Base-by-base conservation (phyloP, 2,329 filamentous ascomycete species). In the Magnaporthales sp. region DNA sequence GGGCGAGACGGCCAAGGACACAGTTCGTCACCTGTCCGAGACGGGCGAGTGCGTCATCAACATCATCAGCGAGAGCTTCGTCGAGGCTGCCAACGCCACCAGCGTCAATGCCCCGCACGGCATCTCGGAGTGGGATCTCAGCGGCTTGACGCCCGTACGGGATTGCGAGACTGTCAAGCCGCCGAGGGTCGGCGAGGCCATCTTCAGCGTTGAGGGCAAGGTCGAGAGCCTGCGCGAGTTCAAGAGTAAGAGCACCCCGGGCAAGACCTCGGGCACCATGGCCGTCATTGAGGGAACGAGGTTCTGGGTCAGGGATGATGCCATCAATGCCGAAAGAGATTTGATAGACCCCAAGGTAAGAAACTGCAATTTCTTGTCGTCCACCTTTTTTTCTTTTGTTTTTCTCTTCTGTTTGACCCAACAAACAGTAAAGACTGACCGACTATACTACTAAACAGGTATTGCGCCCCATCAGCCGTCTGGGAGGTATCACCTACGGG, bases 241-340 rank as follows among this genome's bases (percentile, higher is more conserved):
- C 78, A 89, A 94, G 76, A 91, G 89, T 75, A 83, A 84, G 65
- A 82, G 82, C 0, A 87, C 79, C 2, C 89, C 90, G 0, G 92
- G 91, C 2, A 89, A 89, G 79, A 93, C 88, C 80, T 89, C 89
- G 0, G 87, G 89, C 0, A 89, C 90, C 4, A 74, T 97, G 69
- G 90, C 86, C 1, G 84, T 96, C 38, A 81, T 97, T 13, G 92
- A 97, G 79, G 94, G 92, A 0, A 88, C 91, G 38, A 83, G 89
- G 30, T 97, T 97, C 74, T 97, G 93, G 92, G 92, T 89, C 1
- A 80, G 93, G 66, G 92, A 96, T 75, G 94, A 97, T 78, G 93
- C 93, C 2, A 80, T 97, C 68, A 91, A 96, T 72, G 86, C 91
- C 74, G 89, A 92, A 9, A 84, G 82, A 73, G 92, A 87, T 70